Evolutionary conservation across 2,329 filamentous ascomycete species (phyloP).

Genomic region (Septoria linicola): DNA sequence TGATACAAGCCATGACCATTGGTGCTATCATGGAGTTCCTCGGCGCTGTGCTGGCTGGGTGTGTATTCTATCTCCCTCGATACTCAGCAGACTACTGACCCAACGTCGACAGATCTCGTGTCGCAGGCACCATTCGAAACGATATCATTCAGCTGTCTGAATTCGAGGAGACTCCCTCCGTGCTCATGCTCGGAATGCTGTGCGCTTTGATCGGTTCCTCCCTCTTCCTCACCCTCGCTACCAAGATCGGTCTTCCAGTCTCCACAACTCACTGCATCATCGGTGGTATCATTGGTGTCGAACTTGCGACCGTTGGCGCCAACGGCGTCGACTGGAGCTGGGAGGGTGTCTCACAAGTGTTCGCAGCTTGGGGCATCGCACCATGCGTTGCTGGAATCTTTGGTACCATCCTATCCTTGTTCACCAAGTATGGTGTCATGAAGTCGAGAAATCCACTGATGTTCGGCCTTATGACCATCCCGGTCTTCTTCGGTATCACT

Average conservation of each 20-base stretch:
- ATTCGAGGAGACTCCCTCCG: slow-evolving; percentile 47
- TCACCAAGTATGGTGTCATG: slow-evolving; percentile 50
- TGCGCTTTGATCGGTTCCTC: slow-evolving; percentile 54
- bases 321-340: slow-evolving; percentile 57
- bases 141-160: slow-evolving; percentile 48
- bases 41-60: slow-evolving; percentile 45
- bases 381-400: slow-evolving; percentile 48
- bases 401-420: slow-evolving; percentile 49
- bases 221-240: slow-evolving; percentile 55
- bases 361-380: slow-evolving; percentile 50
- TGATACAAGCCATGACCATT: slow-evolving; percentile 52
- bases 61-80: slow-evolving; percentile 30
- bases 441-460: slow-evolving; percentile 50
- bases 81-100: not conserved
- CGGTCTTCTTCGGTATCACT: slow-evolving; percentile 49
- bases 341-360: slow-evolving; percentile 60
- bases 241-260: slow-evolving; percentile 53
- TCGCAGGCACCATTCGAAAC: slow-evolving; percentile 50
- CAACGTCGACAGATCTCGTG: slow-evolving; percentile 23
- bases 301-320: slow-evolving; percentile 53
- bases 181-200: slow-evolving; percentile 56
- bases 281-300: slow-evolving; percentile 39
- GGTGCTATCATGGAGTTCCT: slow-evolving; percentile 52
- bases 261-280: slow-evolving; percentile 56
- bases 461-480: slow-evolving; percentile 50